Evolutionary conservation across 768 basidiomycete genomes (phyloP).

Genomic region (Chalciporus chontae): DNA sequence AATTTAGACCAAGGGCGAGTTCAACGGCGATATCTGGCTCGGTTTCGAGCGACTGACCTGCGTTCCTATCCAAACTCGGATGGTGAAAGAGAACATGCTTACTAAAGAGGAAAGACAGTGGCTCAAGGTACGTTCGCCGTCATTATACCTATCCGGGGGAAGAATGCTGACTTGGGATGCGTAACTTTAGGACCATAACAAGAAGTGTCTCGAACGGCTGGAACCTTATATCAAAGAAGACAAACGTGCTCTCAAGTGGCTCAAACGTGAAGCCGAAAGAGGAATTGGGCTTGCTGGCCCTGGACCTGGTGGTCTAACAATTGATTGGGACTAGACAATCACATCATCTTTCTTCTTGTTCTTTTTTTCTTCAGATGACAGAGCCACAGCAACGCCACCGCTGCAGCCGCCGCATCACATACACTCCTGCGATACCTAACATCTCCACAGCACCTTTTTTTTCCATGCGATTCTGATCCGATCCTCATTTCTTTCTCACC

Average conservation of each 20-base stretch:
- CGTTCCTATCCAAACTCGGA: conserved; percentile 89
- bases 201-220: conserved; percentile 61
- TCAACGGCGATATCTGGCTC: conserved; percentile 76
- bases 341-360: neutral
- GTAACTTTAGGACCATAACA: conserved; percentile 70
- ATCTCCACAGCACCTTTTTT: neutral
- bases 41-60: conserved; percentile 91
- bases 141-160: neutral
- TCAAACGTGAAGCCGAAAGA: conserved; percentile 71
- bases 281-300: conserved; percentile 66
- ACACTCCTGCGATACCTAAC: conserved; percentile 23
- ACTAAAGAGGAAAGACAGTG: conserved; percentile 83
- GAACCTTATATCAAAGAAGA: conserved; percentile 69
- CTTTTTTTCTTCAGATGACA: conserved; percentile 2
- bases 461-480: conserved; percentile 1
- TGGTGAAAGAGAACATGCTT: conserved; percentile 84
- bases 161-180: conserved; percentile 8
- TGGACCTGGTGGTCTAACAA: conserved; percentile 65
- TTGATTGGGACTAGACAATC: conserved; percentile 67
- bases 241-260: conserved; percentile 77
- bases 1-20: conserved; percentile 62
- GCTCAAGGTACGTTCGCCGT: conserved; percentile 59
- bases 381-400: neutral
- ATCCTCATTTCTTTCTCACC: conserved; percentile 4
- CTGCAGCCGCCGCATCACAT: neutral